These are phyloP conservation scores for Fusarium nodosum DNA, from an alignment of 2,329 filamentous ascomycete genomes.

Conservation along the genomic window DNA sequence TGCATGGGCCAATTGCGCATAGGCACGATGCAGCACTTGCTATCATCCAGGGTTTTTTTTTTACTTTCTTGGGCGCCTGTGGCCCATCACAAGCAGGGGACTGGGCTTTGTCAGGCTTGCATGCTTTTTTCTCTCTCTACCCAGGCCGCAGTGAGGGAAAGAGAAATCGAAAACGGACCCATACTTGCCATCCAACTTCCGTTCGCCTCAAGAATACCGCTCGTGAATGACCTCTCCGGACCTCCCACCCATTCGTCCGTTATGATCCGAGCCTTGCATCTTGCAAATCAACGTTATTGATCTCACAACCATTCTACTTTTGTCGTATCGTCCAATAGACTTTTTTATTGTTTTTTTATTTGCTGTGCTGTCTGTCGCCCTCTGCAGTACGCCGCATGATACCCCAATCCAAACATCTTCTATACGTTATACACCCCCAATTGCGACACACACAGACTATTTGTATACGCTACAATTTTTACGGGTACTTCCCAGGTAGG, in stretches of 20 bases:
- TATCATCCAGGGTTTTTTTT: conserved; percentile 40
- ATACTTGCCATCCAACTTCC: conserved; percentile 26
- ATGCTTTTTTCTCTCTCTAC: conserved; percentile 42
- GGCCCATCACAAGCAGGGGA: conserved; percentile 44
- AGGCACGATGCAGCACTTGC: conserved; percentile 47
- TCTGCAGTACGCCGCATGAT: conserved; percentile 47
- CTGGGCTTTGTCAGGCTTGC: conserved; percentile 45
- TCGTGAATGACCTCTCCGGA: conserved; percentile 51
- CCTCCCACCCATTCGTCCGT: conserved; percentile 53
- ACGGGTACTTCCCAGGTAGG: conserved; percentile 41
- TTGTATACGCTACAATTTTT: conserved; percentile 26
- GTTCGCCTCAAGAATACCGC: conserved; percentile 42
- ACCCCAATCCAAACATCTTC: conserved; percentile 31
- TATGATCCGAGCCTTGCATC: conserved; percentile 53
- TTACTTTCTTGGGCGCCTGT: conserved; percentile 45
- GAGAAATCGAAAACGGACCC: conserved; percentile 31
- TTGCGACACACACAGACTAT: conserved; percentile 27
- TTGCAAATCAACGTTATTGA: conserved; percentile 47
- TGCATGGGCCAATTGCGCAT: conserved; percentile 51
- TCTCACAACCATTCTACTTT: conserved; percentile 38
- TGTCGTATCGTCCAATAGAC: conserved; percentile 39
- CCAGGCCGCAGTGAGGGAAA: conserved; percentile 28
- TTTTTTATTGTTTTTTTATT: conserved; percentile 30
- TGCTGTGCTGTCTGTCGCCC: conserved; percentile 47
- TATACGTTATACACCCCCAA: conserved; percentile 27